Evolutionary conservation across 2,329 filamentous ascomycete species (phyloP).

Genomic region (Scopulariopsis brevicaulis): DNA sequence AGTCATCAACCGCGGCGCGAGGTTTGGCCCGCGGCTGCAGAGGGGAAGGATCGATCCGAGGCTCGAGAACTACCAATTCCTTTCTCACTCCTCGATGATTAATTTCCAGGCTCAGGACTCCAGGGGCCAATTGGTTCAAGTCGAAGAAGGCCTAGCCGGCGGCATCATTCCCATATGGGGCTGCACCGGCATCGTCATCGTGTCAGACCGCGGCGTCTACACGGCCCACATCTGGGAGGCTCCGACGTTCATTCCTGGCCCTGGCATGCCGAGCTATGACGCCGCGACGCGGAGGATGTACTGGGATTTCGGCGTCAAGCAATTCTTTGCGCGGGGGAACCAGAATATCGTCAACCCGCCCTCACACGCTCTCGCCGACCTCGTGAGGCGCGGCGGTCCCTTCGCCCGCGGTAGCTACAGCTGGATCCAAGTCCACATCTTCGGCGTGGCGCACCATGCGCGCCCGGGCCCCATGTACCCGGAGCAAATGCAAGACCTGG

Average conservation of each 20-base stretch:
- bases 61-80: background rate
- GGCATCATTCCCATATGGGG: conserved; percentile 1
- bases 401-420: background rate
- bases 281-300: background rate
- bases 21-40: background rate
- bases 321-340: conserved; percentile 1
- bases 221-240: conserved; percentile 3
- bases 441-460: background rate
- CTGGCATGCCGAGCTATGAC: background rate
- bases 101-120: background rate
- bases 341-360: background rate
- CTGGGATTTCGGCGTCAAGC: background rate
- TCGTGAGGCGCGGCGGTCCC: background rate
- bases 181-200: conserved; percentile 1
- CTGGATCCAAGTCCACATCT: conserved; percentile 1
- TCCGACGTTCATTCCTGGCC: background rate
- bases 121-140: background rate
- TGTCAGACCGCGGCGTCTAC: background rate
- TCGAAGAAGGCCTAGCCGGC: background rate
- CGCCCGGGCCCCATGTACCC: background rate
- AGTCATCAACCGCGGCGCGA: background rate
- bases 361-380: background rate
- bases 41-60: background rate
- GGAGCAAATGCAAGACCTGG: background rate
- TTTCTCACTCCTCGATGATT: background rate